Percentiles rank a stretch among this genome's conserved stretches.
phyloP scores from a whole-genome alignment of 2,329 filamentous ascomycete species.

The Hypomyces rosellus region DNA sequence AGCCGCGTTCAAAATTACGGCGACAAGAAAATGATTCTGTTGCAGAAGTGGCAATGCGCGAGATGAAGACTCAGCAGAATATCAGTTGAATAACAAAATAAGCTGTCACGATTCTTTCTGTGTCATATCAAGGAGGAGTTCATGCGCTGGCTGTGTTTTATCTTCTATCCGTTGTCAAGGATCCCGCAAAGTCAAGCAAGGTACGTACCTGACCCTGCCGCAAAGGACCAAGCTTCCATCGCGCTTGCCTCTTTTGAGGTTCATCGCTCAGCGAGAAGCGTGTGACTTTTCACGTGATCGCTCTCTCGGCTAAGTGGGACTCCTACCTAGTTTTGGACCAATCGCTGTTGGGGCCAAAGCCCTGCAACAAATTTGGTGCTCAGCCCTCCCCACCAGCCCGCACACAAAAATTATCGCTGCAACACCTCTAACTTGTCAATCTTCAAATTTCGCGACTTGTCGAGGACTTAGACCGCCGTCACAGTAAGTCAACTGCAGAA shows the following conservation, averaged over 20 bases:
- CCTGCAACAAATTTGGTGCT: constrained; percentile 26
- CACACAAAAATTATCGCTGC: constrained; percentile 38
- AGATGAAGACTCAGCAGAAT: background rate
- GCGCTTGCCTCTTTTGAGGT: background rate
- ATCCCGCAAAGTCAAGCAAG: background rate
- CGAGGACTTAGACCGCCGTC: constrained; percentile 41
- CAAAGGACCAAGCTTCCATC: background rate
- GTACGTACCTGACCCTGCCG: constrained; percentile 9
- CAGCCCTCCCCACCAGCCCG: constrained; percentile 34
- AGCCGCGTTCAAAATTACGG: background rate
- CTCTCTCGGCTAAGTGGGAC: constrained; percentile 11
- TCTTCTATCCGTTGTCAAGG: constrained; percentile 1
- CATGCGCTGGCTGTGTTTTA: background rate
- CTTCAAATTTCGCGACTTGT: constrained; percentile 36
- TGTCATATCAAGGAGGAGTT: background rate
- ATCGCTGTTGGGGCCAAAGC: constrained; percentile 31
- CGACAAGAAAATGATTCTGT: background rate
- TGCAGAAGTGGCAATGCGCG: background rate
- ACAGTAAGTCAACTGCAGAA: constrained; percentile 39
- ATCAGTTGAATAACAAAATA: background rate
- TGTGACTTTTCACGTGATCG: constrained; percentile 19
- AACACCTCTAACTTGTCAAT: constrained; percentile 33
- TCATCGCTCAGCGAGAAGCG: background rate
- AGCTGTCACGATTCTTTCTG: background rate
- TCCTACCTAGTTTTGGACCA: constrained; percentile 16